Evolutionary conservation across 257 asterid genomes (phyloP), one percentile per base, ranked within the genome.

Genomic region (Solanum corneliomulleri): DNA sequence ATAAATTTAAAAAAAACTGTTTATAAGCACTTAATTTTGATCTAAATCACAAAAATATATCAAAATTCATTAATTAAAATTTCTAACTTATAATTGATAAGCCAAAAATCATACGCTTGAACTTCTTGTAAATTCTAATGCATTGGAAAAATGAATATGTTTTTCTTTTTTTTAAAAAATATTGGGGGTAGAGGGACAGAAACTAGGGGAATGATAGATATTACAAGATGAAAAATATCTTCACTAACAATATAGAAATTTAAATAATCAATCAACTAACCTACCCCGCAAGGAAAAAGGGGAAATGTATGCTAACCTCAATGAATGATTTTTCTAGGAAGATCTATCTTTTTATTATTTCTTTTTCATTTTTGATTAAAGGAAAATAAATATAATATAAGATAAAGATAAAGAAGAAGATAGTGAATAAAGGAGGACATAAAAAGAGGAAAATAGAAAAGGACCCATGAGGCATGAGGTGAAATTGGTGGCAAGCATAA

Each of bases 401-500:
- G 66, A 74, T 31, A 87, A 52, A 75, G 60, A 52, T 52, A 44
- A 47, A 86, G 37, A 75, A 88, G 88, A 88, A 75, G 66, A 60
- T 35, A 16, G n/a, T 47, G 44, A 2, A 82, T 31, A 1, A 71
- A 78, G 66, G 78, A 14, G 85, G 33, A 86, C 35, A 52, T 15
- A 77, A 83, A 42, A 68, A 11, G 8, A 60, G 80, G 23, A n/a
- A 72, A 4, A 77, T 11, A 76, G 83, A 76, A 78, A 56, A 4
- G 77, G 86, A 82, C 56, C 84, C 84, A 71, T 75, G 75, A 42
- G 52, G 49, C 84, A 71, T 75, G 82, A 52, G 52, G 52, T 83
- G 74, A 77, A 82, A 35, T 86, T 86, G 89, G 95, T 93, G 94
- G 95, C 89, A 90, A 91, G 93, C 94, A 91, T 42, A 87, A 77